Percentiles rank a stretch among this genome's conserved stretches.
Evolutionary conservation across 2,329 filamentous ascomycete genomes (phyloP).

Genomic region (Phyllosticta citribraziliensis): DNA sequence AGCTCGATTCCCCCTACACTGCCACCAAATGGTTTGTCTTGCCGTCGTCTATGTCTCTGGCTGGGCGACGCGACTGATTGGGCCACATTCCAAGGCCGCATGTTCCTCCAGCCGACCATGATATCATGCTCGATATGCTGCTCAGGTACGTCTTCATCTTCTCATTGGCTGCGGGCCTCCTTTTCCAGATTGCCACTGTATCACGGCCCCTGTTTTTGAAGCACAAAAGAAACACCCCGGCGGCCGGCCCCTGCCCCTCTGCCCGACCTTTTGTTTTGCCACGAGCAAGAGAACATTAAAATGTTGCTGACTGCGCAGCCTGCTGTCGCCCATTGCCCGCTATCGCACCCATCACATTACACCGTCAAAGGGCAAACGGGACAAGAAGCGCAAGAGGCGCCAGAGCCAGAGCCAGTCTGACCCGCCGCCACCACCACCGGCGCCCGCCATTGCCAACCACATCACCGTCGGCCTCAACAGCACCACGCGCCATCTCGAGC

Average conservation of each 20-base stretch:
- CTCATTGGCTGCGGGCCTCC: neutral
- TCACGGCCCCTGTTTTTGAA: neutral
- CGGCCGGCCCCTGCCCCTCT: neutral
- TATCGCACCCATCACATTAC: slow-evolving; percentile 46
- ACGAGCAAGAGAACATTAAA: too few species aligned
- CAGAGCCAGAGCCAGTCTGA: slow-evolving; percentile 22
- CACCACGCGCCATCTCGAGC: slow-evolving; percentile 51
- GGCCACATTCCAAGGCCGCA: slow-evolving; percentile 44
- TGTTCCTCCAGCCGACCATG: slow-evolving; percentile 48
- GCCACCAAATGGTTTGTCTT: slow-evolving; percentile 46
- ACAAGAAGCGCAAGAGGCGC: slow-evolving; percentile 42
- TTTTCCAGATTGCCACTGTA: neutral
- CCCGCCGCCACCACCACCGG: slow-evolving; percentile 29
- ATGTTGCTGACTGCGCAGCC: slow-evolving; percentile 31
- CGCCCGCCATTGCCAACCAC: slow-evolving; percentile 40
- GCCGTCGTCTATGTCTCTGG: neutral
- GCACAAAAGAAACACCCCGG: neutral
- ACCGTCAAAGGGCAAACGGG: slow-evolving; percentile 53
- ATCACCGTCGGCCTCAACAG: slow-evolving; percentile 56
- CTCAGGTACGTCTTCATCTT: neutral
- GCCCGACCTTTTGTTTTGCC: too few species aligned
- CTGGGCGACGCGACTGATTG: neutral
- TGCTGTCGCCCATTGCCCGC: slow-evolving; percentile 54
- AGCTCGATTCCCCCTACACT: slow-evolving; percentile 57
- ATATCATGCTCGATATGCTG: slow-evolving; percentile 55